Base-by-base conservation (phyloP, 495 filamentous ascomycete species). In the Trypethelium eluteriae region DNA sequence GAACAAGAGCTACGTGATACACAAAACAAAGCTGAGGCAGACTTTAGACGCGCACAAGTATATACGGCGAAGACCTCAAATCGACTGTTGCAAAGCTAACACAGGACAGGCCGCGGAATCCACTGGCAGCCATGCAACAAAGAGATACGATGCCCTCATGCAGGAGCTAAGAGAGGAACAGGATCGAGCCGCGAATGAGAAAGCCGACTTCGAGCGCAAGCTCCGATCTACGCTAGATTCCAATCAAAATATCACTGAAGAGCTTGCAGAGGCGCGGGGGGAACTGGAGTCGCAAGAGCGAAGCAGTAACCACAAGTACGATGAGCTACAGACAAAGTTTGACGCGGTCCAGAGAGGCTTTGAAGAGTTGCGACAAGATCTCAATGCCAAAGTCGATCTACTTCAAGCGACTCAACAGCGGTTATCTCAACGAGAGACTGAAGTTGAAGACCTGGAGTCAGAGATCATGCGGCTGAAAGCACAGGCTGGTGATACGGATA, bases 401-500 rank as follows among this genome's bases (percentile, higher is more conserved):
- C 74, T 96, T 11, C 83, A 89, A 61, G 78, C 82, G 10, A 79
- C 83, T 0, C 90, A 96, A 74, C 82, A 87, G 44, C 82, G 83
- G 69, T 74, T 96, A 2, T 77, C 81, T 0, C 80, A 89, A 68
- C 84, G 86, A 50, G 89, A 97, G 72, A 78, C 79, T 2, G 85
- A 90, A 38, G 78, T 89, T 46, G 89, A 86, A 0, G 77, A 85
- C 10, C 74, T 98, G 2, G 91, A 97, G 79, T 86, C 87, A 6
- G 91, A 96, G 47, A 85, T 96, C 38, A 78, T 96, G 63, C 83
- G 85, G 41, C 77, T 93, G 11, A 96, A 90, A 72, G 88, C 92
- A 3, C 88, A 92, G 70, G 89, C 88, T 1, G 92, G 87, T 32
- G 94, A 97, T 76, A 84, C 86, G 0, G 92, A 96, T 69, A 91